Evolutionary conservation across 352 stramenopile genomes (phyloP).

Genomic region (Elongisporangium senticosum): DNA sequence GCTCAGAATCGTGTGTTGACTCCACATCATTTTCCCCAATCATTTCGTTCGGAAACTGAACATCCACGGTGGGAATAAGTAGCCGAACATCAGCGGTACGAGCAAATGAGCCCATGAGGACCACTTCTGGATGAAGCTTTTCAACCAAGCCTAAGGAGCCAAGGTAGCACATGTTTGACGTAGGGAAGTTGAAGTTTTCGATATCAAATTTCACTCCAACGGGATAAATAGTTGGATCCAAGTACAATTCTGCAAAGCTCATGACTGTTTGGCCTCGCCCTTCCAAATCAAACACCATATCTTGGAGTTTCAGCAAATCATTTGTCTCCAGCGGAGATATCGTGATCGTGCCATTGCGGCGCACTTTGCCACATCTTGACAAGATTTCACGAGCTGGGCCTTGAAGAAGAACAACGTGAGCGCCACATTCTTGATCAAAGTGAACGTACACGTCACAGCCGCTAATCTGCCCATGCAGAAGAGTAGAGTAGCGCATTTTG

Average conservation of each 20-base stretch:
- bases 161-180: conserved; percentile 49
- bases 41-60: conserved; percentile 11
- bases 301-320: conserved; percentile 35
- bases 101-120: conserved; percentile 41
- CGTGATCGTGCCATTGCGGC: conserved; percentile 8
- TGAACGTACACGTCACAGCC: conserved; percentile 51
- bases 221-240: conserved; percentile 33
- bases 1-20: neutral
- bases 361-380: conserved; percentile 39
- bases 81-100: conserved; percentile 31
- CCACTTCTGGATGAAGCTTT: conserved; percentile 46
- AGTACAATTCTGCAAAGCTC: conserved; percentile 45
- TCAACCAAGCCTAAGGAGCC: conserved; percentile 42
- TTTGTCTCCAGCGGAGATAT: conserved; percentile 28
- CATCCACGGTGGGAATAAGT: conserved; percentile 17
- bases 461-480: conserved; percentile 38
- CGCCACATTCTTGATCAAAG: conserved; percentile 43
- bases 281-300: conserved; percentile 43
- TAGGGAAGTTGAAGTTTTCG: conserved; percentile 45
- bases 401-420: conserved; percentile 41
- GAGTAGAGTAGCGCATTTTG: conserved; percentile 32
- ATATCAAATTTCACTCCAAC: conserved; percentile 52
- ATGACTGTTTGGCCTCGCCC: conserved; percentile 37
- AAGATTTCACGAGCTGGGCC: conserved; percentile 43
- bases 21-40: conserved; percentile 12